phyloP scores from a whole-genome alignment of 495 filamentous ascomycete genomes.

The Aspergillus cavernicola region DNA sequence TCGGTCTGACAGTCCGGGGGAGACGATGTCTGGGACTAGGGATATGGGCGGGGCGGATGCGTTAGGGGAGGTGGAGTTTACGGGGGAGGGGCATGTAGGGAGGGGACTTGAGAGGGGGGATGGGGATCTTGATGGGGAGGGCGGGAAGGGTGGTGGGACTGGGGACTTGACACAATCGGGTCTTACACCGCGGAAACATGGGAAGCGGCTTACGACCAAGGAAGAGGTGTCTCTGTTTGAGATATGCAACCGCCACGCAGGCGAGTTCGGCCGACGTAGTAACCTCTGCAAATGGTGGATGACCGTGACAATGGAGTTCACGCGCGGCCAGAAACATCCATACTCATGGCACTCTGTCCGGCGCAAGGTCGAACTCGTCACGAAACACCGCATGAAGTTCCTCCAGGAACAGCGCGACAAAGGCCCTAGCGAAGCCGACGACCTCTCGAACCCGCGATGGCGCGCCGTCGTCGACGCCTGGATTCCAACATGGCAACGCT shows the following conservation, averaged over 20 bases:
- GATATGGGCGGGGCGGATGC: conserved; percentile 14
- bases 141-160: not conserved
- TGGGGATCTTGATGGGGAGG: conserved; percentile 6
- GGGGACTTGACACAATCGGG: not conserved
- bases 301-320: conserved; percentile 39
- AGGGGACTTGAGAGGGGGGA: not conserved
- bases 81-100: not conserved
- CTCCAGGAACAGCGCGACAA: conserved; percentile 36
- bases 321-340: conserved; percentile 34
- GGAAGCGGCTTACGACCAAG: conserved; percentile 41
- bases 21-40: conserved; percentile 12
- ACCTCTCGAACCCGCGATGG: conserved; percentile 40
- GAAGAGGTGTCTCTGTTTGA: conserved; percentile 44
- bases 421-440: conserved; percentile 22
- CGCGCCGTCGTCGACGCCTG: conserved; percentile 38
- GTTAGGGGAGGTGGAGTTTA: conserved; percentile 18
- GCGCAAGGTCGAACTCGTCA: conserved; percentile 43
- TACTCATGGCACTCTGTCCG: conserved; percentile 49
- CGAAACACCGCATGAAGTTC: conserved; percentile 43
- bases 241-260: conserved; percentile 40
- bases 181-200: conserved; percentile 30
- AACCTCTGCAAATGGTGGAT: conserved; percentile 49
- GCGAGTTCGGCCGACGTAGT: conserved; percentile 41
- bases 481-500: conserved; percentile 44
- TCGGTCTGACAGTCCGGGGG: conserved; percentile 16